Base-by-base conservation (phyloP, 768 basidiomycete genomes). In the Amanita subjunquillea region DNA sequence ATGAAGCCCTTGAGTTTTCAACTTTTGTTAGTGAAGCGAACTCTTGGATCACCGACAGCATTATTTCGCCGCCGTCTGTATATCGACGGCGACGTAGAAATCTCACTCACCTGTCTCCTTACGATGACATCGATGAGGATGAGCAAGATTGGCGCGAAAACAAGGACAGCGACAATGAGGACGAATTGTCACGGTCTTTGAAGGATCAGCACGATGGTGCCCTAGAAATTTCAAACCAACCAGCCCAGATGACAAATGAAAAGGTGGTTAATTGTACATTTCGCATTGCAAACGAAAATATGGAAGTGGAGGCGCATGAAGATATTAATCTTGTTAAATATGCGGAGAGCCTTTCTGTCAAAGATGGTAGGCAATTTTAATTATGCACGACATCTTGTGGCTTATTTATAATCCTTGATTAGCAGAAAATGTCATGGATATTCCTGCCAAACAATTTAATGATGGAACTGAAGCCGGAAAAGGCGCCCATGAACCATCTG, bases 41-140 rank as follows among this genome's bases (percentile, higher is more conserved):
- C 20, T 57, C 70, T 10, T 74, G 72, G 72, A 58, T 67, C 44
- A 70, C 67, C 15, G 72, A 74, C 51, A 74, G 72, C 54, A 57
- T 74, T 17, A 71, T 74, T 38, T 74, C 72, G n/a, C 63, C 69
- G 3, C 72, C 72, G n/a, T 69, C 66, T 3, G 54, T 55, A 13
- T 67, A 66, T 48, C 48, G 57, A 39, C 44, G 55, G 39, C 57
- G 53, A 22, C 54, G 54, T 47, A 56, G 39, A 52, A 55, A 39
- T 17, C n/a, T 10, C 15, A 51, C 12, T 37, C 23, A 10, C 17
- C 8, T 40, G 29, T 32, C 46, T 10, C 41, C 17, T 22, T 23
- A 27, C 44, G 12, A 54, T 54, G 22, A 55, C 59, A 3, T 58
- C 45, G 52, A 60, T 60, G 45, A 64, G 3, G 30, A 43, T 34